A percentile compares a stretch with the other conserved stretches of the same genome.
Evolutionary conservation across 495 filamentous ascomycete genomes (phyloP).

Genomic region (Oidiodendron maius): DNA sequence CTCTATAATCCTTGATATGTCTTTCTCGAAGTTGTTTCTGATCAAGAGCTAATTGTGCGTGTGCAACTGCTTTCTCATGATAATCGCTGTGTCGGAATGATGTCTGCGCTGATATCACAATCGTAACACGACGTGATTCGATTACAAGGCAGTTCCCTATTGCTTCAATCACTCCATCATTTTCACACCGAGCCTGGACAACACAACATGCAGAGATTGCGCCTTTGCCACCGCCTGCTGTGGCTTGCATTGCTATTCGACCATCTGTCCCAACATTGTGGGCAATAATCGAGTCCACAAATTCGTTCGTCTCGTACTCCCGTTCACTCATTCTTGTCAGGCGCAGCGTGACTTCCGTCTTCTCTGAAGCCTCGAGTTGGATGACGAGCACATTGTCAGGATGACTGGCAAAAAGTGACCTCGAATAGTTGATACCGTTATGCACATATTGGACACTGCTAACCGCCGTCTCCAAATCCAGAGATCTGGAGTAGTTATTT

Average conservation of each 20-base stretch:
- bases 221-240: constrained; percentile 30
- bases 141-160: constrained; percentile 31
- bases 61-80: constrained; percentile 18
- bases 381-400: constrained; percentile 38
- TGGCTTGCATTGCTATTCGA: constrained; percentile 33
- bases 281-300: constrained; percentile 29
- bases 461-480: constrained; percentile 27
- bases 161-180: constrained; percentile 22
- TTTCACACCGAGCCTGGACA: constrained; percentile 22
- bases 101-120: constrained; percentile 36
- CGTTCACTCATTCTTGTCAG: constrained; percentile 10
- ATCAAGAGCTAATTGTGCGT: constrained; percentile 23
- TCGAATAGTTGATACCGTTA: not conserved
- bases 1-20: constrained; percentile 10
- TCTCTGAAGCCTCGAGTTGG: constrained; percentile 28
- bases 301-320: constrained; percentile 35
- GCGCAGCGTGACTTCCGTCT: constrained; percentile 10
- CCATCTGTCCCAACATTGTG: constrained; percentile 8
- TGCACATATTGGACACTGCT: constrained; percentile 10
- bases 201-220: constrained; percentile 28
- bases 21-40: constrained; percentile 11
- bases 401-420: constrained; percentile 34
- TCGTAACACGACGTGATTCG: constrained; percentile 23
- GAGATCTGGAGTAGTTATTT: constrained; percentile 9
- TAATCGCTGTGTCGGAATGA: constrained; percentile 30